Evolutionary conservation across 2,329 filamentous ascomycete species (phyloP).

Genomic region (Chaetothyriales sp.): DNA sequence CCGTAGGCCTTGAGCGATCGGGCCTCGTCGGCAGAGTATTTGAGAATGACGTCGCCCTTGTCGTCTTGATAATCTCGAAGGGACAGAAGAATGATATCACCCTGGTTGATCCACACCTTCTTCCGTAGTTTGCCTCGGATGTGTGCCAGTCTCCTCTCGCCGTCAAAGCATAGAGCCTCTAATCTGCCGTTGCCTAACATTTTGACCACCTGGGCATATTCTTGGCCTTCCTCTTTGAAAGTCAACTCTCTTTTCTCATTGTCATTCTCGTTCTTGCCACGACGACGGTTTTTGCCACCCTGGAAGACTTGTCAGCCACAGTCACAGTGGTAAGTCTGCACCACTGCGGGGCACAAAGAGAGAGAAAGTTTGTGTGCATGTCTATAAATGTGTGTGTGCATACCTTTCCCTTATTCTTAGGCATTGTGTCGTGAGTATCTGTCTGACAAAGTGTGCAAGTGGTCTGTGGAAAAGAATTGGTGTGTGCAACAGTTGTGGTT

Average conservation of each 20-base stretch:
- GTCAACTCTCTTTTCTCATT: slow-evolving; percentile 97
- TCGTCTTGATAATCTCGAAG: slow-evolving; percentile 88
- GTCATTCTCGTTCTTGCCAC: slow-evolving; percentile 98
- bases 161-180: slow-evolving; percentile 90
- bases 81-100: slow-evolving; percentile 78
- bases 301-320: slow-evolving; percentile 28
- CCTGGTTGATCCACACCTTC: slow-evolving; percentile 99
- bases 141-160: slow-evolving; percentile 68
- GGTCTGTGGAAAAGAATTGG: neutral
- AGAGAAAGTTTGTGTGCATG: slow-evolving; percentile 13
- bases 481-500: neutral
- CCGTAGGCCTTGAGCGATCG: slow-evolving; percentile 91
- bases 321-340: slow-evolving; percentile 17
- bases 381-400: slow-evolving; percentile 36
- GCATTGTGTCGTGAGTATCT: slow-evolving; percentile 46
- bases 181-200: slow-evolving; percentile 93
- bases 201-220: slow-evolving; percentile 78
- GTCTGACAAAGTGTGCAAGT: neutral
- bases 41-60: slow-evolving; percentile 85
- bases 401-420: slow-evolving; percentile 99
- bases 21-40: slow-evolving; percentile 92
- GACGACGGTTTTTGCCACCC: slow-evolving; percentile 96
- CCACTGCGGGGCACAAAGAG: slow-evolving; percentile 3
- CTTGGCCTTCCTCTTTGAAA: slow-evolving; percentile 97
- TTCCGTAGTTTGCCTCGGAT: slow-evolving; percentile 95